Conservation (phyloP, 108 stramenopile species). For the Cyclotella baltica region DNA sequence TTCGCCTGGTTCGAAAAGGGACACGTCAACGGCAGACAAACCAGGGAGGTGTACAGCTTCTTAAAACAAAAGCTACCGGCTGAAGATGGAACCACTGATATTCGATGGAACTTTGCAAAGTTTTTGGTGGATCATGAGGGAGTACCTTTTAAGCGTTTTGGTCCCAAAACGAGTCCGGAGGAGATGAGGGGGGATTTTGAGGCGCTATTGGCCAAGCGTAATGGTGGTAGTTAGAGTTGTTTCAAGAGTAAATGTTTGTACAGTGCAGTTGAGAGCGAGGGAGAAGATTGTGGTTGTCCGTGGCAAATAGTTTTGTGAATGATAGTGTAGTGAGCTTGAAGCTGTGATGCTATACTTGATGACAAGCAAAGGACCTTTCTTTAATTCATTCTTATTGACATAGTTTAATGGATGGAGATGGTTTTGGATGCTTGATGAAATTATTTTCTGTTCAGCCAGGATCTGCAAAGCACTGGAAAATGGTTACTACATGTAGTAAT, state of each 20-base stretch:
- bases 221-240: slow-evolving; percentile 31
- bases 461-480: too few species aligned
- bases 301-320: not conserved
- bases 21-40: slow-evolving; percentile 76
- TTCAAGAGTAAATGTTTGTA: not conserved
- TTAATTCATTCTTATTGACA: slow-evolving; percentile 1
- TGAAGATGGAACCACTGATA: slow-evolving; percentile 69
- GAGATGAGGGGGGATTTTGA: slow-evolving; percentile 70
- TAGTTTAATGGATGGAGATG: too few species aligned
- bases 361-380: not conserved
- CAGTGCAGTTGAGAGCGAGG: not conserved
- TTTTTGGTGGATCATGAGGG: slow-evolving; percentile 78
- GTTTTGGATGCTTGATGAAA: not conserved
- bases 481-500: too few species aligned
- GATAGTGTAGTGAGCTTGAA: not conserved
- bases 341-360: not conserved
- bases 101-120: slow-evolving; percentile 71
- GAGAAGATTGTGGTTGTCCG: not conserved
- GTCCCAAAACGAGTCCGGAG: slow-evolving; percentile 57
- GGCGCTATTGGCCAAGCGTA: slow-evolving; percentile 63
- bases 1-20: slow-evolving; percentile 82
- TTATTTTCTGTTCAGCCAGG: too few species aligned
- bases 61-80: slow-evolving; percentile 63
- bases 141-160: slow-evolving; percentile 65
- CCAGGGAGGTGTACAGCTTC: slow-evolving; percentile 74